Percentiles rank a stretch among this genome's conserved stretches.
These are phyloP conservation scores for Aspergillus candidus DNA, from an alignment of 2,329 filamentous ascomycete genomes.

Conservation along the genomic window DNA sequence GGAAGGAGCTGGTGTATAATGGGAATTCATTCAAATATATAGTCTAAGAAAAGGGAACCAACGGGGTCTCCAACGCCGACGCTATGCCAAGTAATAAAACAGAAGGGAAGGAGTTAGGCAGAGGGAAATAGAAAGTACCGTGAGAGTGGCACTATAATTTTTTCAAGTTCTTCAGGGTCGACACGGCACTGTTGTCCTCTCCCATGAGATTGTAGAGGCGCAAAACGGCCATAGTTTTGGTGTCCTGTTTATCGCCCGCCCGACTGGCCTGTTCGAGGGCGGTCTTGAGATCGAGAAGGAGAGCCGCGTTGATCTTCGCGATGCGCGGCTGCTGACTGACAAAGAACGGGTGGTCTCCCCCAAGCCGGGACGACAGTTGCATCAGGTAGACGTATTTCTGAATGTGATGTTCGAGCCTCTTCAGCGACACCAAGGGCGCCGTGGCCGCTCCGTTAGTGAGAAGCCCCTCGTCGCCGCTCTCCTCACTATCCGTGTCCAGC, in stretches of 20 bases:
- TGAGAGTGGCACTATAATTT: conserved; percentile 20
- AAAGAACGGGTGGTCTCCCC: conserved; percentile 58
- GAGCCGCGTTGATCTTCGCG: conserved; percentile 53
- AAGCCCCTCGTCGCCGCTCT: conserved; percentile 35
- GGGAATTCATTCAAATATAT: conserved; percentile 30
- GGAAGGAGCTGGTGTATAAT: conserved; percentile 38
- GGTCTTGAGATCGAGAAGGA: conserved; percentile 59
- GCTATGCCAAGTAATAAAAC: conserved; percentile 32
- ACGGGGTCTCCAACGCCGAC: conserved; percentile 34
- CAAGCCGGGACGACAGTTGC: conserved; percentile 46
- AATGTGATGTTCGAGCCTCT: conserved; percentile 50
- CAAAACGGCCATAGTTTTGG: conserved; percentile 50
- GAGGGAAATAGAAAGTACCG: conserved; percentile 3
- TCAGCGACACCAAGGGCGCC: conserved; percentile 29
- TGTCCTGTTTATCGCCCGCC: conserved; percentile 29
- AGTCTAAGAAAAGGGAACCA: conserved; percentile 12
- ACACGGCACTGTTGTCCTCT: conserved; percentile 54
- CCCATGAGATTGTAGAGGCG: conserved; percentile 57
- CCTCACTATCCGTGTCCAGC: conserved; percentile 29
- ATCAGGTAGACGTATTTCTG: conserved; percentile 54
- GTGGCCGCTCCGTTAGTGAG: conserved; percentile 33
- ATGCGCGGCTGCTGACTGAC: conserved; percentile 52
- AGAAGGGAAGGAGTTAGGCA: conserved; percentile 1
- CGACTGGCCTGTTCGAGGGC: conserved; percentile 54
- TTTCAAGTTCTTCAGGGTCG: conserved; percentile 45